Base-by-base conservation (phyloP, 2,329 filamentous ascomycete genomes). In the Fusarium papillatum region DNA sequence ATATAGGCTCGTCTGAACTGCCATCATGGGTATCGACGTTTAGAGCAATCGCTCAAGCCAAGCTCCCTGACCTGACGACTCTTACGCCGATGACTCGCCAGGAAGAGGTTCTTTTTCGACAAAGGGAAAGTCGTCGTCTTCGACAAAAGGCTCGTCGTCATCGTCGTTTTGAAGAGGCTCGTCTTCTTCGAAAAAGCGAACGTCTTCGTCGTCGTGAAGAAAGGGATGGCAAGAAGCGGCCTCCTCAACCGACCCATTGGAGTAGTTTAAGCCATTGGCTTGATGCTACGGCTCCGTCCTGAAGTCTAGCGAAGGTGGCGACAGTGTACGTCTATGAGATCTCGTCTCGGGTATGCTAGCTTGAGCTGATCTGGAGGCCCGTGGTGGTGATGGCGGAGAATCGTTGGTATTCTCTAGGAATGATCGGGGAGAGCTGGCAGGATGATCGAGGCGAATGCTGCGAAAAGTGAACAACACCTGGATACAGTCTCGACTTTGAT, bases 21-120 rank as follows among this genome's bases (percentile, higher is more conserved):
- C 72, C 64, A 13, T 4, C 24, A 7, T 76, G 73, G 73, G 50
- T 64, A 17, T 10, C 26, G 6, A 26, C 65, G n/a, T 71, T 74
- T 36, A 48, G n/a, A n/a, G 64, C 38, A 14, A 64, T 74, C 26
- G 73, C 68, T n/a, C 50, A 22, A n/a, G 50, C 36, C 57, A 64
- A 61, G 8, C 13, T 63, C 66, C 66, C 62, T 48, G 38, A 36
- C 34, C 13, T 14, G 34, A 36, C 34, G 34, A 36, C 34, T 36
- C 11, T 36, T 8, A 36, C 34, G 34, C 34, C 34, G 34, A 36
- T 13, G 11, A 36, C 34, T 36, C 34, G 11, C 34, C 26, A 29
- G 26, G 26, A 36, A 14, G 34, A 14, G 13, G 2, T 2, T 36
- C 34, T 36, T 36, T 14, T 16, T 36, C 34, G 13, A 36, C 5